Base-by-base conservation (phyloP, 495 filamentous ascomycete species). In the Parachaetomium inaequale region DNA sequence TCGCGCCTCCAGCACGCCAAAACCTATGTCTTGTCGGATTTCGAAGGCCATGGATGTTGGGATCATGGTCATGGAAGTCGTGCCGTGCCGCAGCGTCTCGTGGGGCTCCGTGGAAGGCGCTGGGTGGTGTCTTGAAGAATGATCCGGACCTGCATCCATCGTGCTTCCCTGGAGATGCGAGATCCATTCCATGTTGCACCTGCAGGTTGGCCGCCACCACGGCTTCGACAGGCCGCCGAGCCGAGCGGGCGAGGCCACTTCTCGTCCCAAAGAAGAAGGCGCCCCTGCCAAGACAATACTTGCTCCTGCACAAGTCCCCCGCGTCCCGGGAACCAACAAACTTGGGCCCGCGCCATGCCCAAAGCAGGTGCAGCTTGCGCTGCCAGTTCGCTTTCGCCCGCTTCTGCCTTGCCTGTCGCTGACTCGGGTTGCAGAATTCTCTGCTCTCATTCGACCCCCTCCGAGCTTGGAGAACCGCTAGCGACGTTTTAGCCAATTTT, bases 221-320 rank as follows among this genome's bases (percentile, higher is more conserved):
- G 54, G 54, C 54, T 8, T 14, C 38, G 5, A 10, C 15, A 31
- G 1, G 25, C 54, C 54, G 54, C 54, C 8, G 12, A 43, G 38
- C 36, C 54, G 54, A 43, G 32, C 40, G 32, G 32, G n/a, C 11
- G 25, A 11, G 12, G 28, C 59, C 29, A 40, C 21, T n/a, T 36
- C 43, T 43, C 43, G 19, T 49, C 62, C 62, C 45, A 43, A 59
- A 32, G 1, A 36, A 57, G 43, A 64, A 60, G 51, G 26, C 12
- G n/a, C 57, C 57, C 63, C 63, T 64, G 57, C 57, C 58, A 64
- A 64, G 63, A 25, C 17, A 23, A 60, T 60, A 28, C 28, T 61
- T 32, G 57, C 31, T 36, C 55, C 53, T 47, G 32, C 55, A 46
- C 58, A 60, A 60, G 58, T 60, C 7, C 58, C 58, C 47, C 47